Conservation (phyloP, 73 alveolate genomes). For the Diophrys sp. region DNA sequence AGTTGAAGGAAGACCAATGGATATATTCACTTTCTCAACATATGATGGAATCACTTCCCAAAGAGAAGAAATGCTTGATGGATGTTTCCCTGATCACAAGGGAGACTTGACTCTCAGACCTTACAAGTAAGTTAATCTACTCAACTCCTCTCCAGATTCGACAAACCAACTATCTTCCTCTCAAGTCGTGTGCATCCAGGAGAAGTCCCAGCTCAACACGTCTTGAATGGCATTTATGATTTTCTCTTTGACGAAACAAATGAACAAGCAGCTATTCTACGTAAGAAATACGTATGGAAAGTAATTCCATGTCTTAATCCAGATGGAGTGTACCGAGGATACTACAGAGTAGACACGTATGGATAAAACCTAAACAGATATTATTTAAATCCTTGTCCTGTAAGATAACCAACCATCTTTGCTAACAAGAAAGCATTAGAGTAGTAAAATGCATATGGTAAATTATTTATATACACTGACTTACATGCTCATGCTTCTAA, state of each 20-base stretch:
- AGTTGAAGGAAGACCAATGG: conserved; percentile 6
- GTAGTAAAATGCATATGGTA: conserved; percentile 9
- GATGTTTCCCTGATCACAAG: background rate
- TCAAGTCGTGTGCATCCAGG: conserved; percentile 98
- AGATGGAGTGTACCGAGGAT: conserved; percentile 95
- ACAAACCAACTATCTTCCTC: conserved; percentile 73
- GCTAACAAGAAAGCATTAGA: conserved; percentile 20
- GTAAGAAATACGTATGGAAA: conserved; percentile 83
- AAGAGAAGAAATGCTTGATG: background rate
- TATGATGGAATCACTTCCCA: background rate
- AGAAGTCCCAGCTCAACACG: conserved; percentile 90
- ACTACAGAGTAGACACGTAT: conserved; percentile 62
- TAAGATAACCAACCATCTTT: conserved; percentile 37
- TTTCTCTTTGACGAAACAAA: conserved; percentile 60
- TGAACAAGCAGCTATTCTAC: conserved; percentile 44
- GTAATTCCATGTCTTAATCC: conserved; percentile 92
- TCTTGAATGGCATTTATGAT: conserved; percentile 81
- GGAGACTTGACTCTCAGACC: too few relatives aligned
- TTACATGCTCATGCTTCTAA: conserved; percentile 28
- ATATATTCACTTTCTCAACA: background rate
- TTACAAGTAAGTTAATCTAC: too few relatives aligned
- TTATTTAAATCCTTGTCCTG: conserved; percentile 56
- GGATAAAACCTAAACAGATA: conserved; percentile 25
- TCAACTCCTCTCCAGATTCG: conserved; percentile 12
- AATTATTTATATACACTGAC: conserved; percentile 13